Evolutionary conservation across 169 alveolate genomes (phyloP).

Genomic region (Eimeria tenella): DNA sequence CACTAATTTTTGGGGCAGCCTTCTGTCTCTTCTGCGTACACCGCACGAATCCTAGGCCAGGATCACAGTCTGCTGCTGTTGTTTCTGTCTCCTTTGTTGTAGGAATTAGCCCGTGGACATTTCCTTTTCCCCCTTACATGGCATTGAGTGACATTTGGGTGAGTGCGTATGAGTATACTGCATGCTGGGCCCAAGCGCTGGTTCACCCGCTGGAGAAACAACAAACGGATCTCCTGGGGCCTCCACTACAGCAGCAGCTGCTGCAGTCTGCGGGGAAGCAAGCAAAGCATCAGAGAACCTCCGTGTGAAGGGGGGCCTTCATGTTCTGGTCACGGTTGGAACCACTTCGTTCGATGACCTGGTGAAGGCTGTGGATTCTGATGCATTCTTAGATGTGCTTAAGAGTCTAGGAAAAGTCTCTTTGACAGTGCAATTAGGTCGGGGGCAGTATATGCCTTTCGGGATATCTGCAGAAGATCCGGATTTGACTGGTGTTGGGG

Average conservation of each 20-base stretch:
- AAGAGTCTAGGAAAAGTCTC: conserved; percentile 29
- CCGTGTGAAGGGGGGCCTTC: conserved; percentile 19
- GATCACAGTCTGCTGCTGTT: too few relatives aligned
- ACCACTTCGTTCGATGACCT: conserved; percentile 66
- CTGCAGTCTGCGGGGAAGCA: neutral
- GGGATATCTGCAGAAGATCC: neutral
- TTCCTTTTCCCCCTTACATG: too few relatives aligned
- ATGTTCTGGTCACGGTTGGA: conserved; percentile 69
- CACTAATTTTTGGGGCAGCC: too few relatives aligned
- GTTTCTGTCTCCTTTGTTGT: too few relatives aligned
- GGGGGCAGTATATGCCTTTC: conserved; percentile 2
- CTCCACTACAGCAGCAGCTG: neutral
- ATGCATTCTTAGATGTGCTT: conserved; percentile 12
- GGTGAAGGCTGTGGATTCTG: neutral
- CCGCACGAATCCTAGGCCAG: too few relatives aligned
- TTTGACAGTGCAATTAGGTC: conserved; percentile 57
- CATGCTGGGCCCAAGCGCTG: too few relatives aligned
- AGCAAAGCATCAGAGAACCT: neutral
- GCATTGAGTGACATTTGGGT: too few relatives aligned
- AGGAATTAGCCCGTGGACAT: too few relatives aligned
- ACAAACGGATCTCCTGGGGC: too few relatives aligned
- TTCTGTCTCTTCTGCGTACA: too few relatives aligned
- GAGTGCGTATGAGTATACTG: too few relatives aligned
- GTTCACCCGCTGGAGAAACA: too few relatives aligned
- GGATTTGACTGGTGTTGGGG: neutral